These are phyloP conservation scores for Didymella exigua DNA, from an alignment of 2,329 filamentous ascomycete genomes.

Conservation along the genomic window DNA sequence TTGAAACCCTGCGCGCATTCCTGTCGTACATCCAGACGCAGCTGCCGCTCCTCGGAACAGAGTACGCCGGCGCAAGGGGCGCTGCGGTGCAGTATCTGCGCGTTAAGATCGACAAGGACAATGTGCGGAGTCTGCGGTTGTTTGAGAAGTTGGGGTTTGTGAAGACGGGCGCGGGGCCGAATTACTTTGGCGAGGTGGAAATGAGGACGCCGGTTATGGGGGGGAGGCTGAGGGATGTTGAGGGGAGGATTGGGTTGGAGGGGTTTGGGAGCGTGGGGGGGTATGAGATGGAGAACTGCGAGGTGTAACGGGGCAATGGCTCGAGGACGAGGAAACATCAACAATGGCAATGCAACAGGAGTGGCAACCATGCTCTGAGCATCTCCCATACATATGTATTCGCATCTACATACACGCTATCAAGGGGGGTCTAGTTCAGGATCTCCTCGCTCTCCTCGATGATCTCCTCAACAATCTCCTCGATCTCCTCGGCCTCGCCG, in stretches of 20 bases:
- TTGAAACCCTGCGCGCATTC: slow-evolving; percentile 69
- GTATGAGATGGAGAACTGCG: slow-evolving; percentile 1
- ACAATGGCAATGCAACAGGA: no score
- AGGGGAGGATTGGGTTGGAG: slow-evolving; percentile 2
- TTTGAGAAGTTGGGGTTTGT: slow-evolving; percentile 67
- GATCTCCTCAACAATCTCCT: slow-evolving; percentile 89
- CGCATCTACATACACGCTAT: slow-evolving; percentile 3
- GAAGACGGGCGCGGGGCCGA: slow-evolving; percentile 56
- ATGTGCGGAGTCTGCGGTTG: slow-evolving; percentile 62
- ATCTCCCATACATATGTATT: slow-evolving; percentile 6
- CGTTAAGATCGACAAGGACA: slow-evolving; percentile 66
- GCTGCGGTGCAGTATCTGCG: slow-evolving; percentile 53
- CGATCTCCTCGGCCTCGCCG: slow-evolving; percentile 59
- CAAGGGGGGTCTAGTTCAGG: slow-evolving; percentile 33
- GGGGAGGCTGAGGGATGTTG: background rate
- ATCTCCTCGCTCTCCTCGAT: slow-evolving; percentile 88
- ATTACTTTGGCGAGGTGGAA: slow-evolving; percentile 73
- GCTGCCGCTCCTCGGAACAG: slow-evolving; percentile 60
- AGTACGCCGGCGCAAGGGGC: slow-evolving; percentile 52
- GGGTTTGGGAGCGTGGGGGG: background rate
- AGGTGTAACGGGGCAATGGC: no score
- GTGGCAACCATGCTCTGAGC: background rate
- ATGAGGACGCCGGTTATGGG: slow-evolving; percentile 12
- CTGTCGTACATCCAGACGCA: slow-evolving; percentile 69
- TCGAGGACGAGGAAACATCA: background rate